Evolutionary conservation across 805 yeast species (phyloP), one percentile per base, ranked within the genome.

Genomic region (Candida boidinii): DNA sequence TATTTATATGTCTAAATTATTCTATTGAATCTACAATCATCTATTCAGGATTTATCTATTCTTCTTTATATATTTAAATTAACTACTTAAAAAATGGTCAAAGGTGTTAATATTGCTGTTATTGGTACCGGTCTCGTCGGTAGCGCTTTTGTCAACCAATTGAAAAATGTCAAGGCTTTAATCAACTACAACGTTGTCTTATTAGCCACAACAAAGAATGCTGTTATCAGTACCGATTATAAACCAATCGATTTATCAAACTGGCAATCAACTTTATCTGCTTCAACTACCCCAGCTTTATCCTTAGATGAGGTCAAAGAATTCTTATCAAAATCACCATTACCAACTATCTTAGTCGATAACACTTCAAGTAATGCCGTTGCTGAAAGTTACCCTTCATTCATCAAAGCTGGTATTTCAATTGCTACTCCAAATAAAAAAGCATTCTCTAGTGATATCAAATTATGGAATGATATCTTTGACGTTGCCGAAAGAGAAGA

Each of bases 401-500:
- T 92, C 49, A 66, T 90, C 40, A 57, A 69, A 44, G 72, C 67
- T 38, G 95, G 95, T 24, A 77, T 92, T 43, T 86, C 96, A 28
- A 76, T 92, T 48, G 98, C 97, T 14, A 92, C 99, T 28, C 99
- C 99, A 45, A 92, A 92, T 70, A 92, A 92, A 62, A 92, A 92
- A 69, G 99, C 94, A 0, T 92, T 92, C 53, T 87, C 96, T 8
- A 70, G 87, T 27, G 80, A 75, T 35, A 60, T 82, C 40, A 56
- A 64, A 17, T 61, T 78, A 10, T 92, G 97, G 96, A 72, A 84
- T 36, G 68, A 70, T 32, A 75, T 92, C 35, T 84, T 84, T 48
- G 51, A 56, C 23, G 58, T 60, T 32, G 70, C 81, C 23, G 68
- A 66, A 24, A 60, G 64, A 25, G 67, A 71, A 29, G 63, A 66